Conservation (phyloP, 2,329 filamentous ascomycete genomes). For the Colletotrichum ledebouriae region DNA sequence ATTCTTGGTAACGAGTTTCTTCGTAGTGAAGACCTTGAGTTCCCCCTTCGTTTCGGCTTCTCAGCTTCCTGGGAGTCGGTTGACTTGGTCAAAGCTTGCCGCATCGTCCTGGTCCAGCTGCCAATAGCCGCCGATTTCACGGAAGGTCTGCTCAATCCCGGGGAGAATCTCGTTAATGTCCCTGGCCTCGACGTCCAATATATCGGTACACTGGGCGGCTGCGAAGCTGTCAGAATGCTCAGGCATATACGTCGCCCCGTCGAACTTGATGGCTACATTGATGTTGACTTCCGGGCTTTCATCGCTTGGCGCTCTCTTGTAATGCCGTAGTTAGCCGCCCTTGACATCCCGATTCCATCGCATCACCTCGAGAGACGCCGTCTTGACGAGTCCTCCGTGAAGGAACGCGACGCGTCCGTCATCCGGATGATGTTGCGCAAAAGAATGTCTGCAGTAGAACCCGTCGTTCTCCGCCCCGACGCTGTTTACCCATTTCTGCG, state of each 20-base stretch:
- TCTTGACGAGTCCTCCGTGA: conserved; percentile 32
- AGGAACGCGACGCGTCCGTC: conserved; percentile 29
- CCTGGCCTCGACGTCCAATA: conserved; percentile 25
- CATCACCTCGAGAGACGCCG: conserved; percentile 30
- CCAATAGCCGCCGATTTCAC: conserved; percentile 34
- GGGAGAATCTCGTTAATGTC: conserved; percentile 30
- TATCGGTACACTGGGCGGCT: conserved; percentile 34
- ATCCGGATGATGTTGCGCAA: conserved; percentile 38
- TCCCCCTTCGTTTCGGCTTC: neutral
- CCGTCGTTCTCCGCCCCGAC: conserved; percentile 34
- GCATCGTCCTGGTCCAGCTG: conserved; percentile 31
- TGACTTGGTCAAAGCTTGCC: neutral
- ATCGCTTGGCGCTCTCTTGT: conserved; percentile 27
- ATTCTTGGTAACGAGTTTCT: conserved; percentile 2
- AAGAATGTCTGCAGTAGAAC: conserved; percentile 34
- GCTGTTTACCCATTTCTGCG: conserved; percentile 29
- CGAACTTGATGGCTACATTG: conserved; percentile 33
- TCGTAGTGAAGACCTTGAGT: neutral
- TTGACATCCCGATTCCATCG: conserved; percentile 29
- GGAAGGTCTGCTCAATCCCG: conserved; percentile 31
- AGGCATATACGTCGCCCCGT: conserved; percentile 27
- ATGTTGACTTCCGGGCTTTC: conserved; percentile 24
- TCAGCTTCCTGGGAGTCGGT: neutral
- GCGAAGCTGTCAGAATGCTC: conserved; percentile 12
- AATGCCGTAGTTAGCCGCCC: conserved; percentile 26